Evolutionary conservation across 352 stramenopile genomes (phyloP), one percentile per base, ranked within the genome.

Genomic region (Peronospora tabacina): DNA sequence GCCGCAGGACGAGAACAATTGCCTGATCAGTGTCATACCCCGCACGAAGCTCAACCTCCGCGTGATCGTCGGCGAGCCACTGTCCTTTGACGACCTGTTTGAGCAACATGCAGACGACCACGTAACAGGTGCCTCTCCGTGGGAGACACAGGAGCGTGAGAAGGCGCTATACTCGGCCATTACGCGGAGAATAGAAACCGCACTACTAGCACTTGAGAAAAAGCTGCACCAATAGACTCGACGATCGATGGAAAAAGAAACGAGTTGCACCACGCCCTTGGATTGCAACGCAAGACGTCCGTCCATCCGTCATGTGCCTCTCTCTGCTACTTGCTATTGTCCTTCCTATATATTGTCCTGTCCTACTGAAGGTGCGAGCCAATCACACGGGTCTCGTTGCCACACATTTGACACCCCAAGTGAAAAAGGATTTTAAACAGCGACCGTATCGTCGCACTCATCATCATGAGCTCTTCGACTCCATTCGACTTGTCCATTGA

Each of bases 21-120:
- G 68, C 20, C 52, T 94, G 7, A 82, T 89, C 56, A 78, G 66
- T 36, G 39, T 87, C 20, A 40, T 94, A 7, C 77, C 82, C 2
- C 52, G 49, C 29, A 81, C 58, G 11, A 71, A 70, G 41, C 53
- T 84, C 28, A 53, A 82, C 30, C 42, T 88, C 34, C 52, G 62
- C 33, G 66, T 85, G 38, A 70, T 81, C 44, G 75, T 91, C 5
- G 82, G 83, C 28, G 60, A 87, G 30, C 83, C 83, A 17, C 70
- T 94, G 43, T 72, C 75, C 15, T 91, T 94, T 39, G 82, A 92
- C 41, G 82, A 92, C 32, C 61, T 92, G 11, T 85, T 92, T 42
- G 75, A 84, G 13, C 57, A 71, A 48, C 89, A 74, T 46, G 54
- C 64, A 22, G 43, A 65, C 5, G 60, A 70, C 52, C 72, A 72